Conservation (phyloP, 2,329 filamentous ascomycete genomes). For the Colletotrichum shisoi region DNA sequence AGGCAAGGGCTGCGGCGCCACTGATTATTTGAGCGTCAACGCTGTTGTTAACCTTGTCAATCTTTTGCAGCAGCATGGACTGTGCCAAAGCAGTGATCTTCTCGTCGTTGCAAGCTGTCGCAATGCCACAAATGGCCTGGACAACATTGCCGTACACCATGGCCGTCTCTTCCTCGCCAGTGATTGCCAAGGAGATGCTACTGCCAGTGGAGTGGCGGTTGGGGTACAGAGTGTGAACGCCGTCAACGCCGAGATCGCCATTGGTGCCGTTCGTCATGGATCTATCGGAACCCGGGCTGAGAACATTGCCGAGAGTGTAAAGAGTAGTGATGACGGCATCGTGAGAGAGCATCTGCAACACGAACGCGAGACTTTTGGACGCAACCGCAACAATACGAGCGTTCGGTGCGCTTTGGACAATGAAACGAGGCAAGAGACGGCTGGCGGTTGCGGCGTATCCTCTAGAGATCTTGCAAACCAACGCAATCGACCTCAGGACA, state of each 20-base stretch:
- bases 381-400: constrained; percentile 76
- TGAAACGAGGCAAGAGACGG: constrained; percentile 81
- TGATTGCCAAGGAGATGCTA: constrained; percentile 78
- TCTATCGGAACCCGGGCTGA: constrained; percentile 74
- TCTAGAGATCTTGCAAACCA: constrained; percentile 79
- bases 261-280: constrained; percentile 62
- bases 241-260: constrained; percentile 48
- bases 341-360: constrained; percentile 83
- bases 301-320: constrained; percentile 94
- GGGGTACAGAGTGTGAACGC: constrained; percentile 59
- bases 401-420: constrained; percentile 81
- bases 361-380: constrained; percentile 82
- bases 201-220: constrained; percentile 72
- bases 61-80: constrained; percentile 95
- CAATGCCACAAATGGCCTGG: constrained; percentile 92
- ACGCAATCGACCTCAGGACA: constrained; percentile 80
- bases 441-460: constrained; percentile 77
- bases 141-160: constrained; percentile 86
- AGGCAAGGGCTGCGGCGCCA: constrained; percentile 79
- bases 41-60: constrained; percentile 79
- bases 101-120: constrained; percentile 79
- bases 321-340: constrained; percentile 94
- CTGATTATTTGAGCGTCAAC: constrained; percentile 88
- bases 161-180: constrained; percentile 79
- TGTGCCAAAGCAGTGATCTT: constrained; percentile 94